Evolutionary conservation across 73 alveolate genomes (phyloP), one percentile per base, ranked within the genome.

Genomic region (Paraurostyla sp.): DNA sequence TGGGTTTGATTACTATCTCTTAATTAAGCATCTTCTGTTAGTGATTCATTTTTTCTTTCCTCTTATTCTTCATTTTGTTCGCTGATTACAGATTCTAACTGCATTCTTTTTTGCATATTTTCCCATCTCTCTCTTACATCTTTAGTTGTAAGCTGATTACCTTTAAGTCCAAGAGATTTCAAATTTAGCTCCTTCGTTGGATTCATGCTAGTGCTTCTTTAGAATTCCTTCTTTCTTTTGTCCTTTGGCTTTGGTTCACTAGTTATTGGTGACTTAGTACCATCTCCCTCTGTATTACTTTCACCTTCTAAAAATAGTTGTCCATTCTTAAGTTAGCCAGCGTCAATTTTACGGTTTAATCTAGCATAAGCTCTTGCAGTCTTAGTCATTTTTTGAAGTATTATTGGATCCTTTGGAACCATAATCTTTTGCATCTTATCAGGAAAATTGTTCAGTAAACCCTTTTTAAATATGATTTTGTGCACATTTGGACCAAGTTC

Each of bases 81-180:
- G 25, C 50, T 60, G 27, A 9, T 29, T 60, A 60, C 32, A 3
- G n/a, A 22, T 27, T 60, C 78, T 27, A 60, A 30, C 32, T 25
- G 3, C 7, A 9, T 60, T 60, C 78, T 60, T 25, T 60, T 60
- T 27, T 60, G 49, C 29, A 60, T 60, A 60, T 60, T 60, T 32
- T 60, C 78, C 25, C 22, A 7, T 60, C 78, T 60, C 50, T 60
- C 78, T 29, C 32, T 60, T 4, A 60, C 9, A 23, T 60, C 78
- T n/a, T n/a, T n/a, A 30, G 23, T 56, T 16, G 71, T 15, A 15
- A 56, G 23, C 33, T 15, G 9, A 7, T 56, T 56, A 22, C 32
- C 32, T 7, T 16, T 18, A 16, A 15, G 36, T 56, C 71, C 22
- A 15, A 15, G 13, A 7, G 13, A 15, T 22, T 30, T 27, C 3